Conservation (phyloP, 768 basidiomycete species). For the Phanerodontia chrysosporium region DNA sequence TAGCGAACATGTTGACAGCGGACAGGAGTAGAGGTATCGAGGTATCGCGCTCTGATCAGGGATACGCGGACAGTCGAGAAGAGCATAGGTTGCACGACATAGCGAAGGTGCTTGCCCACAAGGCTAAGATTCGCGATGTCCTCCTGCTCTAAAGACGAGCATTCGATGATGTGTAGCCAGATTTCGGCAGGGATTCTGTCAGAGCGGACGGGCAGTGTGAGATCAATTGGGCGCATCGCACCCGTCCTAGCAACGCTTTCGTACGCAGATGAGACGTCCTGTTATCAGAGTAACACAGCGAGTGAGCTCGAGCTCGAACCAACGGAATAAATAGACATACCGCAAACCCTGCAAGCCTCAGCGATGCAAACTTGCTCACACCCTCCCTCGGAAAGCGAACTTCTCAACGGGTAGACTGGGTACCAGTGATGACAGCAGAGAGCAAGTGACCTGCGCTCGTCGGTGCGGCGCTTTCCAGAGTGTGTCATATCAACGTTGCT, state of each 20-base stretch:
- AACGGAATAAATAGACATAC: too few species aligned
- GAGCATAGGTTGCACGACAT: conserved; percentile 8
- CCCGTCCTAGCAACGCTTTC: neutral
- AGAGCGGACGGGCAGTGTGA: neutral
- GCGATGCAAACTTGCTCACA: too few species aligned
- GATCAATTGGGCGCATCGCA: neutral
- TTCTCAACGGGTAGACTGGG: neutral
- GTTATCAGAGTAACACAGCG: too few species aligned
- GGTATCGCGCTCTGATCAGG: neutral
- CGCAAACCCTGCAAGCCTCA: too few species aligned
- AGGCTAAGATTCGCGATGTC: conserved; percentile 4
- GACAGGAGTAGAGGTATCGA: neutral
- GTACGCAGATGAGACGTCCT: too few species aligned
- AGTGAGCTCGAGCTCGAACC: too few species aligned
- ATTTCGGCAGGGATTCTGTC: conserved; percentile 8
- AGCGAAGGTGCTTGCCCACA: conserved; percentile 12
- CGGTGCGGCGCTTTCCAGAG: neutral
- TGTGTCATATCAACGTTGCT: too few species aligned
- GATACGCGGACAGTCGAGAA: conserved; percentile 1
- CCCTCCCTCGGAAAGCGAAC: too few species aligned
- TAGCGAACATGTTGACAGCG: neutral
- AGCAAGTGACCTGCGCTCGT: neutral
- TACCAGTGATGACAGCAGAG: neutral
- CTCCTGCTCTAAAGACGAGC: neutral
- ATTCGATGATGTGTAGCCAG: conserved; percentile 10